These are phyloP conservation scores for Fusarium sp. DNA, from an alignment of 2,329 filamentous ascomycete genomes.

Conservation along the genomic window DNA sequence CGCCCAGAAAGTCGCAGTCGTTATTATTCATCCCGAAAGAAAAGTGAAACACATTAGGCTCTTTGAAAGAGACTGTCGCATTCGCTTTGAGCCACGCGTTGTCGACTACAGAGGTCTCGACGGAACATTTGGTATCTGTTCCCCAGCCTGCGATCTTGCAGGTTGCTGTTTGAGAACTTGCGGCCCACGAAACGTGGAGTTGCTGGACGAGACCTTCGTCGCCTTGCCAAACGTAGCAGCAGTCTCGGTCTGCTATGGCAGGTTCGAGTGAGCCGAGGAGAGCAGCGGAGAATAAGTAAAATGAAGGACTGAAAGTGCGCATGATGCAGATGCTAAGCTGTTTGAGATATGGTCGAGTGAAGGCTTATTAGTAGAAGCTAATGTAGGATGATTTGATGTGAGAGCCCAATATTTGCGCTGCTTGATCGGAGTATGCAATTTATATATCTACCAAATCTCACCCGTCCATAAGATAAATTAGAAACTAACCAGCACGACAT, in stretches of 20 bases:
- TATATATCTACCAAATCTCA: too few species aligned
- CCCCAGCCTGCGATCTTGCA: background rate
- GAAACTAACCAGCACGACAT: too few species aligned
- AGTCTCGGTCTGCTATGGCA: background rate
- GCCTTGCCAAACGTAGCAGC: background rate
- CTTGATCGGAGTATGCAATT: too few species aligned
- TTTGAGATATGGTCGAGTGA: too few species aligned
- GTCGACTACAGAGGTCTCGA: background rate
- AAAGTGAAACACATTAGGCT: background rate
- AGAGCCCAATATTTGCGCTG: too few species aligned
- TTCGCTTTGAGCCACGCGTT: background rate
- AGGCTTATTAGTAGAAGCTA: too few species aligned
- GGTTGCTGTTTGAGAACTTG: background rate
- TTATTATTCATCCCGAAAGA: background rate
- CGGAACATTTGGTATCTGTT: background rate
- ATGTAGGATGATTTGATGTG: too few species aligned
- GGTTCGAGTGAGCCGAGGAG: background rate
- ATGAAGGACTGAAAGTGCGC: background rate
- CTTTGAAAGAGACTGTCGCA: background rate
- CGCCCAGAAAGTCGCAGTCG: background rate
- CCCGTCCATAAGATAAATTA: too few species aligned
- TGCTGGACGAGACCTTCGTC: background rate
- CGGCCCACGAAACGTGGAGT: background rate
- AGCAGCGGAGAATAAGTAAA: background rate
- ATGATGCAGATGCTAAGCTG: background rate